Percentiles rank a stretch among this genome's conserved stretches.
Evolutionary conservation across 73 alveolate genomes (phyloP).

Genomic region (Tetrahymena thermophila): DNA sequence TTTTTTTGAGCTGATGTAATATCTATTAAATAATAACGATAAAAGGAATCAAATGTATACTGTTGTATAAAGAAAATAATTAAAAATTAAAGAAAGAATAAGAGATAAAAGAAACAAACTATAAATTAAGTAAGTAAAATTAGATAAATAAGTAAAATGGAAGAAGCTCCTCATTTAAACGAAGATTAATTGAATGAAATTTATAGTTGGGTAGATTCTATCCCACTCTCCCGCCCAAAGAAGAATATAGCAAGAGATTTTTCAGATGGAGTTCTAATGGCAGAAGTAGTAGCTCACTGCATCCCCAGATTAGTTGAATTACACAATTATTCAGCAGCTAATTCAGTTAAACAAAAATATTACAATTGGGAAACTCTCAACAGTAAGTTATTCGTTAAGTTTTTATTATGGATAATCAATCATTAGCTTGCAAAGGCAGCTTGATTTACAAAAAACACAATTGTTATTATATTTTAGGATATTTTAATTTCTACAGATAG

Average conservation of each 20-base stretch:
- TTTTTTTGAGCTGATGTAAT: not conserved
- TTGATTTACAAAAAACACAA: not conserved
- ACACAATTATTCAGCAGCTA: constrained; percentile 70
- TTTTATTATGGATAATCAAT: not conserved
- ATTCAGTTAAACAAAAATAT: constrained; percentile 46
- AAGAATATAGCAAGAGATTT: constrained; percentile 91
- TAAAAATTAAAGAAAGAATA: not conserved
- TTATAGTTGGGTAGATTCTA: constrained; percentile 91
- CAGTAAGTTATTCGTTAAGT: not conserved
- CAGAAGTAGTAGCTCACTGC: constrained; percentile 74
- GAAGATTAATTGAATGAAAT: constrained; percentile 83
- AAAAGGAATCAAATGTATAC: not conserved
- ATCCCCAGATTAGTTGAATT: constrained; percentile 76
- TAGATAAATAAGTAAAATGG: not conserved
- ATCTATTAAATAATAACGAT: not conserved
- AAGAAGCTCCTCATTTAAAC: not conserved
- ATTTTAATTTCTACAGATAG: not conserved
- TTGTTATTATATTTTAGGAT: not conserved
- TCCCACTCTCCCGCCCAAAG: constrained; percentile 81
- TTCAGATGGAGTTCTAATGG: constrained; percentile 86
- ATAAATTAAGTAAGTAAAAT: not conserved
- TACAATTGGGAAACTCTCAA: constrained; percentile 61
- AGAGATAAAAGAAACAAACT: not conserved
- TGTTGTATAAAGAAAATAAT: not conserved
- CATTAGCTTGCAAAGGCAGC: not conserved